phyloP scores from a whole-genome alignment of 371 early-diverging fungal species.

The Haplosporangium sp. region DNA sequence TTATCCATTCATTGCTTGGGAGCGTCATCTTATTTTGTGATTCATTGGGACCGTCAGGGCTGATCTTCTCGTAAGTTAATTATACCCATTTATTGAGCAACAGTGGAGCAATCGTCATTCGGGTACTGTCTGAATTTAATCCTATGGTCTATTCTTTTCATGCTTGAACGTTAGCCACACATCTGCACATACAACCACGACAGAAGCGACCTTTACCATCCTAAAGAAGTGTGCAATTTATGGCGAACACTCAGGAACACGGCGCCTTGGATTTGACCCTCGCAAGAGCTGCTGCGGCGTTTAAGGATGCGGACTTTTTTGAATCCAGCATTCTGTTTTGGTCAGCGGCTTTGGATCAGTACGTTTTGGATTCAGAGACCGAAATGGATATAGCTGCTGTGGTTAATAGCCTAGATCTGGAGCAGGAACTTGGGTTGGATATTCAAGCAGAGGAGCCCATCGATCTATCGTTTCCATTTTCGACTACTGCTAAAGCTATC shows the following conservation, averaged over 20 bases:
- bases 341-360: constrained; percentile 39
- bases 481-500: neutral
- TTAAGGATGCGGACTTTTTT: constrained; percentile 53
- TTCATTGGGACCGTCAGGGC: too few species aligned
- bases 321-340: constrained; percentile 48
- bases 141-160: too few species aligned
- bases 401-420: constrained; percentile 30
- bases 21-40: too few species aligned
- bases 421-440: constrained; percentile 47
- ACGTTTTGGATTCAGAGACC: neutral
- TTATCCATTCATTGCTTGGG: too few species aligned
- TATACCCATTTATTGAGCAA: too few species aligned
- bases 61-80: too few species aligned
- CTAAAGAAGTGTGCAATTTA: too few species aligned
- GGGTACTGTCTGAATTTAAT: too few species aligned
- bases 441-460: constrained; percentile 47
- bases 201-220: too few species aligned
- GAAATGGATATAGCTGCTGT: constrained; percentile 1
- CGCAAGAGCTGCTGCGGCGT: constrained; percentile 48
- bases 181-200: too few species aligned
- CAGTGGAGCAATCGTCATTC: too few species aligned
- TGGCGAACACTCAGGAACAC: constrained; percentile 3
- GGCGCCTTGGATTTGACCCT: constrained; percentile 32
- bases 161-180: too few species aligned
- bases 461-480: constrained; percentile 44